Evolutionary conservation across 192 early-diverging fungal genomes (phyloP).

Genomic region (Rhizophagus sp.): DNA sequence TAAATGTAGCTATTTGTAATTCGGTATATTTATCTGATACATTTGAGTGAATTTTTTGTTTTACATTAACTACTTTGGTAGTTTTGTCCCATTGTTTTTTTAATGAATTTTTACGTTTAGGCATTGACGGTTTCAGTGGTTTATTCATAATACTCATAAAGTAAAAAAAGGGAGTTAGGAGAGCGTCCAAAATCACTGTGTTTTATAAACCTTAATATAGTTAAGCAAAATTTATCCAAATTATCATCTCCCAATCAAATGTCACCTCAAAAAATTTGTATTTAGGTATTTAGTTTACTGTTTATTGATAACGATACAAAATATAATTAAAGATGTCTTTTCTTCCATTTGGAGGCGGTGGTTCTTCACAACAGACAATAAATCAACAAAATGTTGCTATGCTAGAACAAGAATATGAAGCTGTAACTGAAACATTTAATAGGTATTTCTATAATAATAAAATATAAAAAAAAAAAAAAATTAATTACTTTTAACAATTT

Average conservation of each 20-base stretch:
- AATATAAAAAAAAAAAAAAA: too few relatives aligned
- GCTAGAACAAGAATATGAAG: conserved; percentile 83
- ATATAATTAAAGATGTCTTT: conserved; percentile 6
- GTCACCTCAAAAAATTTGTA: too few relatives aligned
- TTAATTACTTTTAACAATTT: neutral
- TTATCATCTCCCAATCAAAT: too few relatives aligned
- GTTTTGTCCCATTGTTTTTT: conserved; percentile 29
- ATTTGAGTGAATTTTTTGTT: conserved; percentile 1
- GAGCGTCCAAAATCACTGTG: too few relatives aligned
- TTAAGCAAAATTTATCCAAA: too few relatives aligned
- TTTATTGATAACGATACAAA: too few relatives aligned
- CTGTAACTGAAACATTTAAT: conserved; percentile 79
- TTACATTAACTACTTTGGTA: conserved; percentile 22
- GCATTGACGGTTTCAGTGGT: neutral
- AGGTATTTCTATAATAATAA: conserved; percentile 42
- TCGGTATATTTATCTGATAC: conserved; percentile 9
- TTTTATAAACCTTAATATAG: too few relatives aligned
- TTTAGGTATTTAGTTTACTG: too few relatives aligned
- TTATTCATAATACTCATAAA: too few relatives aligned
- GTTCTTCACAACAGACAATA: conserved; percentile 41
- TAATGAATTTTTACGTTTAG: conserved; percentile 15
- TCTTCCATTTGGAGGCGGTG: conserved; percentile 6
- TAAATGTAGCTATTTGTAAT: conserved; percentile 24
- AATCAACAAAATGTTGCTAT: conserved; percentile 68
- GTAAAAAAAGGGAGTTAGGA: too few relatives aligned